Evolutionary conservation across 2,329 filamentous ascomycete genomes (phyloP), one percentile per base, ranked within the genome.

Genomic region (Ceratocystis cubensis): DNA sequence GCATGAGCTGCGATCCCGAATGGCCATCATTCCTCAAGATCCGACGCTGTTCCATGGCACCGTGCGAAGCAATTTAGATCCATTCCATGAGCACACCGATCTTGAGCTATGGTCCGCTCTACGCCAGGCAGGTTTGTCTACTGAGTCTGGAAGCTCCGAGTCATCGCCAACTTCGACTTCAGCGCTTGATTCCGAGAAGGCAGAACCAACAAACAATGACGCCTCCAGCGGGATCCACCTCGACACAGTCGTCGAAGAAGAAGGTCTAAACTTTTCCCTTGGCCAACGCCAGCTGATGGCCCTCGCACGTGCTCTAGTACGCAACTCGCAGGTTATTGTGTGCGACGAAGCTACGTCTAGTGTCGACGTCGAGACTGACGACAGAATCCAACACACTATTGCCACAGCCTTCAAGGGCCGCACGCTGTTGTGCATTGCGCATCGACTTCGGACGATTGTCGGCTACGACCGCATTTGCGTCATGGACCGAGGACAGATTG

Each of bases 221-320:
- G 6, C 46, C 22, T 61, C 59, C 6, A 65, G 45, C 3, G 57
- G 66, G 8, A 88, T 96, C 69, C 86, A 91, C 70, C 86, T 99
- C 25, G 93, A 97, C 75, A 88, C 83, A 17, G 73, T 84, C 1
- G 93, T 97, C 1, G 91, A 96, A 71, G 94, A 97, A 73, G 93
- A 96, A 77, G 94, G 94, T 0, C 82, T 96, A 69, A 97, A 97
- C 76, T 96, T 96, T 79, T 96, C 91, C 0, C 86, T 97, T 8
- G 93, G 93, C 5, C 93, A 97, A 77, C 85, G 94, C 2, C 94
- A 97, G 76, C 84, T 97, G 62, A 96, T 97, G 88, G 94, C 94
- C 0, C 81, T 99, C 0, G 92, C 92, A 0, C 86, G 94, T 0
- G 94, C 94, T 0, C 83, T 99, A 1, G 93, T 97, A 3, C 86